Base-by-base conservation (phyloP, 2,329 filamentous ascomycete species). In the Ophiocordyceps unilateralis region DNA sequence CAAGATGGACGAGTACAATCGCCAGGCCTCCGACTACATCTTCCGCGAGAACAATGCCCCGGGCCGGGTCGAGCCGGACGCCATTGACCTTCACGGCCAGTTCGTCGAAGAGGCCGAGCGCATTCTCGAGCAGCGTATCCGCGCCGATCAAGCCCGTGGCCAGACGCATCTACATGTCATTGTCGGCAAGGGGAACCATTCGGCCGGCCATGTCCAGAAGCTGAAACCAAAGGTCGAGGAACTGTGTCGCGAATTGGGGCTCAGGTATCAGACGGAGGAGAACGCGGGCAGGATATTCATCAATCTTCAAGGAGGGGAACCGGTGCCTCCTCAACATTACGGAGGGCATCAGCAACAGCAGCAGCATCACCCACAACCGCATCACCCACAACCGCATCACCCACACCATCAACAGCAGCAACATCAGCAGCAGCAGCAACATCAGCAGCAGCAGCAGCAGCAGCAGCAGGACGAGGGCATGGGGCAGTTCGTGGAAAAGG, bases 31-130 rank as follows among this genome's bases (percentile, higher is more conserved):
- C 46, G 84, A 95, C 46, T 93, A 76, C 62, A 96, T 96, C 58
- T 95, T 98, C 68, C 81, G 87, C 36, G 86, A 89, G 65, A 95
- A 95, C 68, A 96, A 96, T 58, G 79, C 83, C 19, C 61, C 69
- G 3, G 83, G 77, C 17, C 77, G 81, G 47, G 81, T 93, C 10
- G 72, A 76, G 15, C 68, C 69, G 36, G 89, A 96, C 62, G 86
- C 83, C 9, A 88, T 98, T 53, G 91, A 98, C 63, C 70, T 98
- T 40, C 91, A 98, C 60, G 91, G 91, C 3, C 83, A 93, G 57
- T 95, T 82, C 55, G 88, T 94, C 46, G 85, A 94, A 58, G 91
- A 96, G 66, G 91, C 91, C 5, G 87, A 94, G 67, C 76, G 85
- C 49, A 91, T 95, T 45, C 68, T 96, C 20, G 84, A 89, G 64